These are phyloP conservation scores for Hanseniaspora lachancei DNA, from an alignment of 805 yeast species.

Conservation along the genomic window DNA sequence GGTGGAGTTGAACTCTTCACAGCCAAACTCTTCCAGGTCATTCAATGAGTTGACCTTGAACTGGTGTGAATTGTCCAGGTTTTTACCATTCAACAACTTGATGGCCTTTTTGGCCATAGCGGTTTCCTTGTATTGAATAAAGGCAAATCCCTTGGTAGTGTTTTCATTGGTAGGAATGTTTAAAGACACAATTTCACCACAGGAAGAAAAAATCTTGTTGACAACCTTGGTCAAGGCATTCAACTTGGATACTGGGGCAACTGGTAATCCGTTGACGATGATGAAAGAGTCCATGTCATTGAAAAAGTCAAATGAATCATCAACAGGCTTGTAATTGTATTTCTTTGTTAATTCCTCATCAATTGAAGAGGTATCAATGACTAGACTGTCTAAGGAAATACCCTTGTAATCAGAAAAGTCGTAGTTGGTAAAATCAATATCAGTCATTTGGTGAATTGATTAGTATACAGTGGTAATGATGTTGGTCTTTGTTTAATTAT, in stretches of 20 bases:
- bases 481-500: neutral
- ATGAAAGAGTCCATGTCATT: conserved; percentile 61
- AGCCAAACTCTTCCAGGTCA: conserved; percentile 70
- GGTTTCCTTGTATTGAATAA: conserved; percentile 63
- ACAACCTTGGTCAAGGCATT: conserved; percentile 75
- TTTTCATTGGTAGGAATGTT: conserved; percentile 71
- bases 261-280: conserved; percentile 89
- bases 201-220: conserved; percentile 61
- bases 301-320: conserved; percentile 27
- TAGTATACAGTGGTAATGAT: no score
- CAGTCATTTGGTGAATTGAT: conserved; percentile 14
- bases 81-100: conserved; percentile 70
- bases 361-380: conserved; percentile 62
- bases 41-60: conserved; percentile 67
- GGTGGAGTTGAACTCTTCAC: conserved; percentile 46
- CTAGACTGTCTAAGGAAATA: conserved; percentile 34
- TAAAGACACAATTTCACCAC: conserved; percentile 67
- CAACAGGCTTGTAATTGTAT: conserved; percentile 21
- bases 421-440: neutral
- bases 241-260: conserved; percentile 81
- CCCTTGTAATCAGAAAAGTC: conserved; percentile 20
- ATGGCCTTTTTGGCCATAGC: conserved; percentile 67
- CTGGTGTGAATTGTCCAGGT: conserved; percentile 86
- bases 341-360: conserved; percentile 56
- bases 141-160: conserved; percentile 72